Conservation (phyloP, 352 stramenopile genomes). For the Blastocystis sp. region DNA sequence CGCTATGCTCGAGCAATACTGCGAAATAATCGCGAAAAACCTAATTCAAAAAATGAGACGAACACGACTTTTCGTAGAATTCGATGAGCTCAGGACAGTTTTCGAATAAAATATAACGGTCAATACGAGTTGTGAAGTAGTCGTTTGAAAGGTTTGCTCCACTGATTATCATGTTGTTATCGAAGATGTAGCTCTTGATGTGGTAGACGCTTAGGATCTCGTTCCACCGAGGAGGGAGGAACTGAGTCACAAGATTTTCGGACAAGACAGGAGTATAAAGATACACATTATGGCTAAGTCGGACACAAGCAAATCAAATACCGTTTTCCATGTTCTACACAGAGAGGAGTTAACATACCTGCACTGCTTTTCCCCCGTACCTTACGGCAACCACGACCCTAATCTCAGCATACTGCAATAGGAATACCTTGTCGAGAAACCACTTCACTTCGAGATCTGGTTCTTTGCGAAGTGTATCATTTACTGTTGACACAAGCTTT, state of each 20-base stretch:
- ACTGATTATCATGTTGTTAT: constrained; percentile 74
- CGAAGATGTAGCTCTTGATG: constrained; percentile 75
- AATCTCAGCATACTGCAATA: background rate
- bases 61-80: constrained; percentile 68
- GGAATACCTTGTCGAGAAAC: background rate
- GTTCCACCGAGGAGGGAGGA: constrained; percentile 72
- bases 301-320: background rate
- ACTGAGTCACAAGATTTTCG: constrained; percentile 65
- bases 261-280: constrained; percentile 19
- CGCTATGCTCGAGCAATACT: constrained; percentile 4
- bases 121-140: constrained; percentile 76
- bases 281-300: background rate
- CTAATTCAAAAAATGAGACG: background rate
- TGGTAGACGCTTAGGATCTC: constrained; percentile 71
- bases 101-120: constrained; percentile 72
- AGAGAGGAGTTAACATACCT: background rate
- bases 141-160: constrained; percentile 75
- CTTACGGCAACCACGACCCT: constrained; percentile 11
- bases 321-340: background rate
- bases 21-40: constrained; percentile 36
- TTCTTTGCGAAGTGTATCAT: background rate
- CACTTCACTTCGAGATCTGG: background rate
- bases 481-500: constrained; percentile 8
- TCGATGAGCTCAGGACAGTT: constrained; percentile 67
- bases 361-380: constrained; percentile 8